Conservation (phyloP, 129 eudicot species). For the Smallanthus sonchifolius region DNA sequence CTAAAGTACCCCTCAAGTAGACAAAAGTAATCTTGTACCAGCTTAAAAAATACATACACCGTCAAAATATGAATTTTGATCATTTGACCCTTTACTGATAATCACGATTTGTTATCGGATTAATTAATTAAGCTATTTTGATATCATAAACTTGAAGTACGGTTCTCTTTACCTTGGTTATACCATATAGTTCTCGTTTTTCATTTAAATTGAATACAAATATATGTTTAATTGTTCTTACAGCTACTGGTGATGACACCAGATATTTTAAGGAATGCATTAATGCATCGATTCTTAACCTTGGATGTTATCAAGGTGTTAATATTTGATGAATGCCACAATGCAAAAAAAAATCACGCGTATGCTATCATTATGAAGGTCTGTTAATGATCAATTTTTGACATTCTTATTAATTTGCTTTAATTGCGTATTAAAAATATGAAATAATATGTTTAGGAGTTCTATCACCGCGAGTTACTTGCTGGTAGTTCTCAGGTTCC, state of each 20-base stretch:
- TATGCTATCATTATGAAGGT: constrained; percentile 88
- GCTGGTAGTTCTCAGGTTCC: constrained; percentile 43
- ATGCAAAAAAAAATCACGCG: constrained; percentile 73
- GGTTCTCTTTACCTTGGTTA: background rate
- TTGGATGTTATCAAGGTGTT: constrained; percentile 57
- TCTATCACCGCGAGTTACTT: constrained; percentile 47
- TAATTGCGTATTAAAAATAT: background rate
- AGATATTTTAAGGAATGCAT: constrained; percentile 56
- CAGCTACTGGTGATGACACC: constrained; percentile 97
- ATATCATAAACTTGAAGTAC: background rate
- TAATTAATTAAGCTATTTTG: background rate
- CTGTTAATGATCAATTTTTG: constrained; percentile 5
- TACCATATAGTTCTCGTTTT: background rate
- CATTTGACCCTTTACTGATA: background rate
- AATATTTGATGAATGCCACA: constrained; percentile 94
- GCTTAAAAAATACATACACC: background rate
- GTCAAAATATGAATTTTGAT: background rate
- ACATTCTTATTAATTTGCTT: background rate
- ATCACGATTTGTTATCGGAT: background rate
- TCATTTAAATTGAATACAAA: background rate
- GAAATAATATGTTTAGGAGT: constrained; percentile 48
- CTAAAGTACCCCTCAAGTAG: background rate
- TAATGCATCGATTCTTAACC: constrained; percentile 60
- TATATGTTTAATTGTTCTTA: background rate
- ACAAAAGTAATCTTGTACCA: background rate